Conservation (phyloP, 495 filamentous ascomycete species). For the Glarea lozoyensis region DNA sequence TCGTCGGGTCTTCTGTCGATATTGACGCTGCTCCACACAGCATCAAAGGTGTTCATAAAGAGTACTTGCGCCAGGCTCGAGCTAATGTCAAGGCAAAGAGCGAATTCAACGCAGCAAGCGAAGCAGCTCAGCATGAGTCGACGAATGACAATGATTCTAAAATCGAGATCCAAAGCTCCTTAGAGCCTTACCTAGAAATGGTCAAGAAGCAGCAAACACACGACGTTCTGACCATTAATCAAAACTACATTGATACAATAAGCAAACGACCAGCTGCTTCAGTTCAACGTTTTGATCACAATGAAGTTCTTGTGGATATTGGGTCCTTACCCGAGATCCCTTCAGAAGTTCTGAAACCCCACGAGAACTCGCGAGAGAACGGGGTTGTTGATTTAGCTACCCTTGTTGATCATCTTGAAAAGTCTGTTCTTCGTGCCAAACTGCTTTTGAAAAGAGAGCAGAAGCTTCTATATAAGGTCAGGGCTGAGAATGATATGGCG, state of each 20-base stretch:
- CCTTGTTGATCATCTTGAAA: conserved; percentile 53
- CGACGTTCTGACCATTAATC: conserved; percentile 15
- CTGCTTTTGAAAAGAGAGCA: conserved; percentile 53
- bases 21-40: conserved; percentile 19
- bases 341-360: conserved; percentile 29
- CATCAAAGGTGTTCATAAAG: conserved; percentile 24
- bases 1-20: conserved; percentile 21
- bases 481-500: conserved; percentile 20
- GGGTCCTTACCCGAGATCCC: conserved; percentile 38
- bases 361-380: conserved; percentile 1
- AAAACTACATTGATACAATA: conserved; percentile 33
- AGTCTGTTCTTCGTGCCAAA: conserved; percentile 54
- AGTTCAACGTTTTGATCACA: conserved; percentile 36
- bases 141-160: conserved; percentile 8
- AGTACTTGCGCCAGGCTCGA: conserved; percentile 16
- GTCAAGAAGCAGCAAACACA: conserved; percentile 17
- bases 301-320: conserved; percentile 32
- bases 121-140: no score
- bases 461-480: conserved; percentile 48
- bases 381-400: conserved; percentile 33
- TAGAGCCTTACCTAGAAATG: conserved; percentile 12
- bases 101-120: conserved; percentile 12
- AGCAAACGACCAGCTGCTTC: conserved; percentile 36
- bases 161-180: neutral
- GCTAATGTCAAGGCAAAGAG: conserved; percentile 19